These are phyloP conservation scores for Ocimum tenuiflorum DNA, from an alignment of 257 asterid species.

Conservation along the genomic window DNA sequence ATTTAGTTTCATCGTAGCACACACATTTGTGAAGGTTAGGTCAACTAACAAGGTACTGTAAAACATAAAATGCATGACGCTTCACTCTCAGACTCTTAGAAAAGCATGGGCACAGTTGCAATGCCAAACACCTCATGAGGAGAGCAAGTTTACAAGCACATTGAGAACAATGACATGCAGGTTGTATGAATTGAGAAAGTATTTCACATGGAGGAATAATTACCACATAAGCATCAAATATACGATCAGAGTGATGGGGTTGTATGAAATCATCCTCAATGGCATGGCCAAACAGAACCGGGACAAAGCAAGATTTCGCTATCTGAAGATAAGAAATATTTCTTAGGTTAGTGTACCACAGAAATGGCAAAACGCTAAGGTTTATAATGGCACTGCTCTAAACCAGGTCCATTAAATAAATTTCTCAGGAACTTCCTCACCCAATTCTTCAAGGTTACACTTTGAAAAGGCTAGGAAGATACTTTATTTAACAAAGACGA, in stretches of 20 bases:
- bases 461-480: background rate
- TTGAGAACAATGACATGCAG: background rate
- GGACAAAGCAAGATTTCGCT: conserved; percentile 83
- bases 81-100: too few relatives aligned
- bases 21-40: background rate
- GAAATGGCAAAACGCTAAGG: background rate
- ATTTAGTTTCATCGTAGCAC: background rate
- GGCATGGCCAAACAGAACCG: conserved; percentile 83
- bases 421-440: too few relatives aligned
- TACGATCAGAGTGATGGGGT: conserved; percentile 90
- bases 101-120: too few relatives aligned
- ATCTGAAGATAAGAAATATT: too few relatives aligned
- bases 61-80: conserved; percentile 1
- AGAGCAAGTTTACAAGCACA: too few relatives aligned
- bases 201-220: conserved; percentile 5
- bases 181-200: background rate
- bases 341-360: too few relatives aligned
- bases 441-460: background rate
- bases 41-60: background rate
- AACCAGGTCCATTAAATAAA: too few relatives aligned
- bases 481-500: background rate
- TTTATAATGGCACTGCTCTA: too few relatives aligned
- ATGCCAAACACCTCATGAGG: background rate
- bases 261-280: conserved; percentile 83
- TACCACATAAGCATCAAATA: conserved; percentile 79